A percentile compares a stretch with the other conserved stretches of the same genome.
Conservation (phyloP, 2,329 filamentous ascomycete genomes). For the Curvularia sp. region DNA sequence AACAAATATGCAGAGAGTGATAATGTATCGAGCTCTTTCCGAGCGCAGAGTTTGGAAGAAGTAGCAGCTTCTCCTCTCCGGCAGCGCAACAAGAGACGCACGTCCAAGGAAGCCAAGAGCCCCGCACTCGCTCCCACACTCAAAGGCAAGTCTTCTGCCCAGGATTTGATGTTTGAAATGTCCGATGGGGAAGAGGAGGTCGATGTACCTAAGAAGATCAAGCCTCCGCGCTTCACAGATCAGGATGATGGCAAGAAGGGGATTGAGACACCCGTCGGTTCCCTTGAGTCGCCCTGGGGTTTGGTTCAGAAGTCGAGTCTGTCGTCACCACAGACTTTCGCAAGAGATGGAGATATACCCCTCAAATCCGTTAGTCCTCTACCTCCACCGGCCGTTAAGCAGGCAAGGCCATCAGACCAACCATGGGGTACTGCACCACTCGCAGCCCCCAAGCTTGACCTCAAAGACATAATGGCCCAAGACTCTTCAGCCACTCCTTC, state of each 20-base stretch:
- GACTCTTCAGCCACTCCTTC: constrained; percentile 60
- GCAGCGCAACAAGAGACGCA: constrained; percentile 52
- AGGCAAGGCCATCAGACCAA: constrained; percentile 41
- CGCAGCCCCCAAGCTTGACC: constrained; percentile 69
- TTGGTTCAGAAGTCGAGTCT: constrained; percentile 22
- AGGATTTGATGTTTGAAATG: constrained; percentile 92
- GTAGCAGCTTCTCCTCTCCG: constrained; percentile 56
- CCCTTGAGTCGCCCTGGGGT: constrained; percentile 39
- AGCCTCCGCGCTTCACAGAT: constrained; percentile 33
- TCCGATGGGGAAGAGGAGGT: constrained; percentile 71
- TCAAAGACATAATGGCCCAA: constrained; percentile 79
- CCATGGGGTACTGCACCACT: constrained; percentile 65
- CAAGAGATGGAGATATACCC: constrained; percentile 12
- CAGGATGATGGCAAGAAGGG: constrained; percentile 12
- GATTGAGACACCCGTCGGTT: constrained; percentile 27
- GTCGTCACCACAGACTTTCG: constrained; percentile 25
- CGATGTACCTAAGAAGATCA: constrained; percentile 25
- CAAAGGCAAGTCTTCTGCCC: constrained; percentile 70
- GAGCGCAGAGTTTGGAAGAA: constrained; percentile 72
- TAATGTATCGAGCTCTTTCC: constrained; percentile 67
- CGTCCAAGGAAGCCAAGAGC: constrained; percentile 60
- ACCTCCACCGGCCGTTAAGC: constrained; percentile 29
- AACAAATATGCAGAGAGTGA: constrained; percentile 70
- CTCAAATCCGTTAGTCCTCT: constrained; percentile 38
- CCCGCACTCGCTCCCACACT: constrained; percentile 71